Evolutionary conservation across 495 filamentous ascomycete species (phyloP).

Genomic region (Bacidia rubella): DNA sequence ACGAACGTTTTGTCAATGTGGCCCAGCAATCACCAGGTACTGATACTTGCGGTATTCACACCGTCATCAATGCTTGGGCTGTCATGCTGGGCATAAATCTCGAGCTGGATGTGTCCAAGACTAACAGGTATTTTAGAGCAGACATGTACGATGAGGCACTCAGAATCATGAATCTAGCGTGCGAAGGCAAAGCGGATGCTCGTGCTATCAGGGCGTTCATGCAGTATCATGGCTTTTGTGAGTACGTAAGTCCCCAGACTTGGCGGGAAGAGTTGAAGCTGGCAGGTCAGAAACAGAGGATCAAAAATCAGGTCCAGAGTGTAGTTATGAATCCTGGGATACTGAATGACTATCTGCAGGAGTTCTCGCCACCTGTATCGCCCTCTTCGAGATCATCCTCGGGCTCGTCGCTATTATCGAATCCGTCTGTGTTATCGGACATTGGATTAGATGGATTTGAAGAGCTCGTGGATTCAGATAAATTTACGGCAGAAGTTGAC

Average conservation of each 20-base stretch:
- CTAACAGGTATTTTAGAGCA: neutral
- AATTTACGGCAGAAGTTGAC: too few relatives aligned
- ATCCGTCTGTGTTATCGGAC: too few relatives aligned
- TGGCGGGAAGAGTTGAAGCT: too few relatives aligned
- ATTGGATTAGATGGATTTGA: too few relatives aligned
- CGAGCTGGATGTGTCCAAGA: neutral
- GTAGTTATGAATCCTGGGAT: too few relatives aligned
- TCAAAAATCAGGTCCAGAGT: neutral
- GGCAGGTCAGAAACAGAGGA: too few relatives aligned
- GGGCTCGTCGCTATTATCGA: too few relatives aligned
- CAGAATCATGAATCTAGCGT: neutral
- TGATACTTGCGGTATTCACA: slow-evolving; percentile 10
- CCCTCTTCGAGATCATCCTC: too few relatives aligned
- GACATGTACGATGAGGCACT: neutral
- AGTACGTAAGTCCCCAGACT: too few relatives aligned
- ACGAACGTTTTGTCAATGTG: neutral
- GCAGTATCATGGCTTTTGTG: neutral
- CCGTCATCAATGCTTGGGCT: slow-evolving; percentile 14
- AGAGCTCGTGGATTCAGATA: too few relatives aligned
- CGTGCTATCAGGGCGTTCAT: neutral
- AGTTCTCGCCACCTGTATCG: too few relatives aligned
- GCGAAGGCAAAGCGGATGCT: neutral
- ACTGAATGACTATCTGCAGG: too few relatives aligned
- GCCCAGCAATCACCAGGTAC: neutral
- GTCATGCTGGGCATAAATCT: slow-evolving; percentile 14